Conservation (phyloP, 192 early-diverging fungal species). For the Podila verticillata region DNA sequence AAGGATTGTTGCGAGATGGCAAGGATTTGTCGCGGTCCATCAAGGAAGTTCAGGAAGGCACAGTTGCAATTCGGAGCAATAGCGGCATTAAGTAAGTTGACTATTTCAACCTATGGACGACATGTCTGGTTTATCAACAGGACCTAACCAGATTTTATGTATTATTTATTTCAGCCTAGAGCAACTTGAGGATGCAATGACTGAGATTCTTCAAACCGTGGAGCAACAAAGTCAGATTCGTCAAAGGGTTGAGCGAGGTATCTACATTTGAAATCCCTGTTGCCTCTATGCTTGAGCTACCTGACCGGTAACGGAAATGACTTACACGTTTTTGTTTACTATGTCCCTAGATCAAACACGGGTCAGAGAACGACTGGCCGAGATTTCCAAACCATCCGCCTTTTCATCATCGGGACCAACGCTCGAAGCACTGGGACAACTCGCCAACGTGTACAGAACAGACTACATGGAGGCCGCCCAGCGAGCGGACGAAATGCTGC, state of each 20-base stretch:
- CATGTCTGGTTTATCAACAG: no score
- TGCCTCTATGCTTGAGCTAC: background rate
- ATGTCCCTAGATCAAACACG: conserved; percentile 17
- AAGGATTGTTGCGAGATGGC: conserved; percentile 28
- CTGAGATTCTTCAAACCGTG: conserved; percentile 33
- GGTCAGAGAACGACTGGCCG: conserved; percentile 14
- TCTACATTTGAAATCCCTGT: background rate
- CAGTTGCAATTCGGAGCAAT: conserved; percentile 33
- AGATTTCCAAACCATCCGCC: conserved; percentile 18
- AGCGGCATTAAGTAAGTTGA: conserved; percentile 43
- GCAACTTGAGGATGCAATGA: conserved; percentile 42
- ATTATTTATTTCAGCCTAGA: conserved; percentile 20
- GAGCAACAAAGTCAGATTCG: conserved; percentile 43
- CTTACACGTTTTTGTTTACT: background rate
- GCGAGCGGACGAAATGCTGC: conserved; percentile 31
- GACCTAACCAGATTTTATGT: no score
- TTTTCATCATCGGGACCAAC: conserved; percentile 38
- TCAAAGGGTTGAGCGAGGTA: conserved; percentile 35
- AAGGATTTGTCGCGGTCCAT: conserved; percentile 37
- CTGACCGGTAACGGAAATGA: no score
- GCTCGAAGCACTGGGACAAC: conserved; percentile 56
- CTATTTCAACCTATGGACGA: no score
- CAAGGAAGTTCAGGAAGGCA: conserved; percentile 49
- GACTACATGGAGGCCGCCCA: conserved; percentile 52
- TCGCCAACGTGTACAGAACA: conserved; percentile 53